Evolutionary conservation across 129 eudicot genomes (phyloP), one percentile per base, ranked within the genome.

Genomic region (Centrapalus pauciflorus): DNA sequence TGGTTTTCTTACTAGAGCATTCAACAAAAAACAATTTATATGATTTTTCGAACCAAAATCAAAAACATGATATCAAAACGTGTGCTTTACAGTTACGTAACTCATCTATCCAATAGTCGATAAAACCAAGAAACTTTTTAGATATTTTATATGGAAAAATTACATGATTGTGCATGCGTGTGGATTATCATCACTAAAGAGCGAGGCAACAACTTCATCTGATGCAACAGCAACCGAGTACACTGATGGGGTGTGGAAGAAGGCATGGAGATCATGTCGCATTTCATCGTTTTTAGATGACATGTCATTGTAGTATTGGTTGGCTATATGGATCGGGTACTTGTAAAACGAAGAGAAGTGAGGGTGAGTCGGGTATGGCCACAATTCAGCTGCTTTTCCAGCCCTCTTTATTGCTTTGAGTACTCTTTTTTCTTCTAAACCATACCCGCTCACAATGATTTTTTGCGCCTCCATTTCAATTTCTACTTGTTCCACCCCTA

Each of bases 121-220:
- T n/a, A n/a, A n/a, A n/a, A n/a, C n/a, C n/a, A n/a, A n/a, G n/a
- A n/a, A n/a, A n/a, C n/a, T n/a, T n/a, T n/a, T n/a, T n/a, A n/a
- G n/a, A n/a, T n/a, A n/a, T n/a, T n/a, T n/a, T n/a, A n/a, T n/a
- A n/a, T n/a, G n/a, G n/a, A 10, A 9, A 54, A 20, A 51, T 81
- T 56, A 89, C 95, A 85, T 85, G 23, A 86, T 54, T 3, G 61
- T 3, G 52, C 90, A 81, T 10, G 95, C 96, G 54, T 83, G 88
- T 4, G 90, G 95, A 40, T 89, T 83, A 33, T 89, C 95, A 48
- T 89, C 90, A 28, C 95, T 89, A 49, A 89, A 89, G 2, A 83
- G 77, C 0, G 96, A 89, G 2, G 90, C 86, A 0, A 77, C 86
- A 0, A 84, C 83, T 77, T 83, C 94, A 34, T 89, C 88, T 2